These are phyloP conservation scores for Aspergillus pseudonomiae DNA, from an alignment of 2,329 filamentous ascomycete genomes.

Conservation along the genomic window DNA sequence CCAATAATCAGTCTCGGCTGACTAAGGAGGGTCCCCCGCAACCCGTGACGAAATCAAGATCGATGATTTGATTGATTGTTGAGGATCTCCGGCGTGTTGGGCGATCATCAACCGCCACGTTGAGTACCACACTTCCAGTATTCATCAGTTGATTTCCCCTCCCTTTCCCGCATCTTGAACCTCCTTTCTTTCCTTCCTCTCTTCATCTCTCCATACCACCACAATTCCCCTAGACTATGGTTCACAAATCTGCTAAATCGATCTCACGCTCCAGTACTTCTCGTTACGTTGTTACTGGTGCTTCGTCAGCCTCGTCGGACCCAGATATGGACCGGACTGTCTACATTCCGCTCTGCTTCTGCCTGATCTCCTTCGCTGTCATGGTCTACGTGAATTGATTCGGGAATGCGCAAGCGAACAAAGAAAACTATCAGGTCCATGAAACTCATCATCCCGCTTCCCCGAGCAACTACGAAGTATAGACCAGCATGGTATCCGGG, in stretches of 20 bases:
- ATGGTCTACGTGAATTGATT: conserved; percentile 38
- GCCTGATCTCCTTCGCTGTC: conserved; percentile 42
- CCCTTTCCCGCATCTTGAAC: conserved; percentile 8
- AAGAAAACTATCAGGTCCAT: neutral
- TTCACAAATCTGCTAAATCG: conserved; percentile 18
- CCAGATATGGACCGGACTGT: conserved; percentile 38
- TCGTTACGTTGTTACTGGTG: conserved; percentile 14
- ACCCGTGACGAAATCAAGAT: neutral
- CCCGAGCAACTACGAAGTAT: neutral
- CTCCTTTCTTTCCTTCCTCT: conserved; percentile 7
- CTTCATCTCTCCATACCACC: conserved; percentile 3
- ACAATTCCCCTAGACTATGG: conserved; percentile 16
- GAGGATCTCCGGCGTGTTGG: conserved; percentile 12
- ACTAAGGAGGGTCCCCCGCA: conserved; percentile 1
- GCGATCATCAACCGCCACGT: conserved; percentile 14
- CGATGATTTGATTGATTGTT: conserved; percentile 13
- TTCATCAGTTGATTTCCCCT: conserved; percentile 2
- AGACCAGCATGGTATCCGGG: neutral
- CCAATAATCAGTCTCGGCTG: neutral
- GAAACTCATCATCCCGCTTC: neutral
- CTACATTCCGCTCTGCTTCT: conserved; percentile 42
- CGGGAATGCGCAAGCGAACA: neutral
- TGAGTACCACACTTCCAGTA: neutral
- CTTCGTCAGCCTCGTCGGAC: conserved; percentile 13
- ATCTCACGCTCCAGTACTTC: conserved; percentile 16